These are phyloP conservation scores for Coffea eugenioides DNA, from an alignment of 257 asterid genomes.

Conservation along the genomic window DNA sequence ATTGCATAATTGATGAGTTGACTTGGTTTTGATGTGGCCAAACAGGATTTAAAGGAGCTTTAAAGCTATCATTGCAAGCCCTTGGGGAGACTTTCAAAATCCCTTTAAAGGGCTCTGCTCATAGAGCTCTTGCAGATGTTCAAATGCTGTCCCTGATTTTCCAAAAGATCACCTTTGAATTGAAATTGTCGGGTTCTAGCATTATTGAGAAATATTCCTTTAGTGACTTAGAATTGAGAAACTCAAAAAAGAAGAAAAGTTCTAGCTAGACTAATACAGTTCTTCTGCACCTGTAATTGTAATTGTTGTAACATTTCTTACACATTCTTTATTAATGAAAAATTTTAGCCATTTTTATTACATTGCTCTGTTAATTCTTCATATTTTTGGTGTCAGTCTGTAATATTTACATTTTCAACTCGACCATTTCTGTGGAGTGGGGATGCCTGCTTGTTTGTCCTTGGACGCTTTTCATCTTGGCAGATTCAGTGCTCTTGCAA, in stretches of 20 bases:
- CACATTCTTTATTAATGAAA: slow-evolving; percentile 1
- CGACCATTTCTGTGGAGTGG: neutral
- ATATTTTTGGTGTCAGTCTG: neutral
- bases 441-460: neutral
- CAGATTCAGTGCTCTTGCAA: neutral
- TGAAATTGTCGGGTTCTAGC: slow-evolving; percentile 48
- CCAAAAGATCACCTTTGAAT: slow-evolving; percentile 60
- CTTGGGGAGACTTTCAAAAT: slow-evolving; percentile 56
- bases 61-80: slow-evolving; percentile 48
- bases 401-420: neutral
- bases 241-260: slow-evolving; percentile 34
- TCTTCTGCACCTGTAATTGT: neutral
- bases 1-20: neutral
- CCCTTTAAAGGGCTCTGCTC: slow-evolving; percentile 62
- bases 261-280: slow-evolving; percentile 12
- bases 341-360: neutral
- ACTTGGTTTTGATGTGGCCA: slow-evolving; percentile 7
- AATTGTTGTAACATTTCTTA: slow-evolving; percentile 4
- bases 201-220: slow-evolving; percentile 52
- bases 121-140: slow-evolving; percentile 84
- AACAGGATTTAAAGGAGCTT: slow-evolving; percentile 50
- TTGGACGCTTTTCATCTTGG: neutral
- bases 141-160: slow-evolving; percentile 61
- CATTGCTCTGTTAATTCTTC: neutral
- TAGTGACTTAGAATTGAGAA: slow-evolving; percentile 28